phyloP scores from a whole-genome alignment of 192 early-diverging fungal species.

The Gryganskiella cystojenkinii region DNA sequence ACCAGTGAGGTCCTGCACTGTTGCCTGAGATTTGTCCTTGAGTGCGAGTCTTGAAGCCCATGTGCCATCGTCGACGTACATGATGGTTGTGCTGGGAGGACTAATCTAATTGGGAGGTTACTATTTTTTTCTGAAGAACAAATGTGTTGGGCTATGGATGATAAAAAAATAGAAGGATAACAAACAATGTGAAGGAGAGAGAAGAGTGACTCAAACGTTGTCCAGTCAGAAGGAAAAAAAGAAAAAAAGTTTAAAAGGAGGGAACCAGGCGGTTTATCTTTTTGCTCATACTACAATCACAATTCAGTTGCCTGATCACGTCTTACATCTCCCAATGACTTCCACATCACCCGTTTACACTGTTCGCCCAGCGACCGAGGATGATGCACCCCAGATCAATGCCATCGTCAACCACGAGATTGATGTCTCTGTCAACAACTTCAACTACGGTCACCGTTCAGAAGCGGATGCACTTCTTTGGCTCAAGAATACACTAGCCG shows the following conservation, averaged over 20 bases:
- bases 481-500: constrained; percentile 48
- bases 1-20: constrained; percentile 26
- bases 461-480: constrained; percentile 51
- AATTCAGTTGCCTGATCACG: no score
- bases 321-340: neutral
- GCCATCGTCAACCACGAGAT: constrained; percentile 63
- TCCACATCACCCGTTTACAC: constrained; percentile 12
- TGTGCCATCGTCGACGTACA: constrained; percentile 47
- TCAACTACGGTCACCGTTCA: constrained; percentile 55
- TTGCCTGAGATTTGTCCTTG: constrained; percentile 42
- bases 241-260: neutral
- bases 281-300: no score
- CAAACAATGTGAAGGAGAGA: no score
- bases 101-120: no score
- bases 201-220: neutral
- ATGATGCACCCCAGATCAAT: constrained; percentile 51
- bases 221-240: neutral
- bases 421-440: constrained; percentile 50
- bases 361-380: constrained; percentile 53
- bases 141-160: no score
- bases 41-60: constrained; percentile 39
- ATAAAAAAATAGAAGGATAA: no score
- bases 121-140: no score
- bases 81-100: neutral
- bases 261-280: no score